Evolutionary conservation across 2,329 filamentous ascomycete genomes (phyloP), one percentile per base, ranked within the genome.

Genomic region (Penicillium sp.): DNA sequence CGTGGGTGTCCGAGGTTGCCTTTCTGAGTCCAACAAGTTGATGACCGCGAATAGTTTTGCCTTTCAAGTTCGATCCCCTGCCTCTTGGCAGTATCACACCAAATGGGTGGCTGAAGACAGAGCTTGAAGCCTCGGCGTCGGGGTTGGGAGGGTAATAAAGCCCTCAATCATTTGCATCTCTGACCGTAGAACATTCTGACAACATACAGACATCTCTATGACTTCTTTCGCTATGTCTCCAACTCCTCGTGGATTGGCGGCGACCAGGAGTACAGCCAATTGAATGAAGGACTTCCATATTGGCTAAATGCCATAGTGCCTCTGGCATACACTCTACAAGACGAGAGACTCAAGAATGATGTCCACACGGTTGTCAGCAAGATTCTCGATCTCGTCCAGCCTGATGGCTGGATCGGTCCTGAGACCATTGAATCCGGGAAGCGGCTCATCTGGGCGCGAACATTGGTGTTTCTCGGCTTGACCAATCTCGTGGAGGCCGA

Each of bases 291-390:
- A 1, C 75, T 79, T 24, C 80, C 82, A 0, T 86, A 85, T 64
- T 85, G 82, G 80, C 80, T 83, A 61, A 84, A 85, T 59, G 79
- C 77, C 4, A 70, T 84, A 1, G 81, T 85, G 2, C 81, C 83
- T 16, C 72, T 85, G 22, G 81, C 83, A 1, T 85, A 80, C 55
- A 68, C 67, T 0, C 65, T 81, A 4, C 72, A 81, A 47, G 77
- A 84, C 61, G 58, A 68, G 3, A 67, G 77, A 5, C 67, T 85
- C n/a, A 80, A 81, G 58, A 60, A 57, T 0, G 81, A 85, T 55
- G 77, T 81, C 7, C 71, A 74, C 16, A 57, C 68, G 5, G 76
- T 76, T 29, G 65, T 79, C 5, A 69, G 79, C 48, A 78, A 79
- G 57, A 72, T 83, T 1, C 67, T 85, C n/a, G 67, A 70, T 5